phyloP scores from a whole-genome alignment of 2,329 filamentous ascomycete genomes.

The Aspergillus brunneoviolaceus region DNA sequence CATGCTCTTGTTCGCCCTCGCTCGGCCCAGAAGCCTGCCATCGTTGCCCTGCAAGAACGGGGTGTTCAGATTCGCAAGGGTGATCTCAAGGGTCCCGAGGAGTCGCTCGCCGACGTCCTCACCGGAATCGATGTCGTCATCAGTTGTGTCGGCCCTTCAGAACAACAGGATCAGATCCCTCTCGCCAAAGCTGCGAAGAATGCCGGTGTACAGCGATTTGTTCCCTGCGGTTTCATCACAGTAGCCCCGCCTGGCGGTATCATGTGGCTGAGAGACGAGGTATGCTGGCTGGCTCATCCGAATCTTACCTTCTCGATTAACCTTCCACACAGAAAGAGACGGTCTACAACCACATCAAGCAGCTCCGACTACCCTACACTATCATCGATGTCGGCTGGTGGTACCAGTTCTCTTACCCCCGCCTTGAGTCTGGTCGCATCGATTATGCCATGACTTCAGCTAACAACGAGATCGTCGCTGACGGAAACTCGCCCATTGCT shows the following conservation, averaged over 20 bases:
- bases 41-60: conserved; percentile 39
- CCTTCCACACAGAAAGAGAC: conserved; percentile 48
- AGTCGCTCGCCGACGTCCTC: conserved; percentile 46
- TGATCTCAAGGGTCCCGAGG: conserved; percentile 45
- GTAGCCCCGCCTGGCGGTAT: conserved; percentile 48
- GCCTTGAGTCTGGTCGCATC: conserved; percentile 47
- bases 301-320: neutral
- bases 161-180: conserved; percentile 45
- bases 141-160: conserved; percentile 38
- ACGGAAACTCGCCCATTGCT: conserved; percentile 46
- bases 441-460: conserved; percentile 45
- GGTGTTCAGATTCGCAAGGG: conserved; percentile 47
- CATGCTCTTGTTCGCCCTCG: conserved; percentile 49
- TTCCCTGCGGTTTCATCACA: conserved; percentile 53
- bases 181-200: conserved; percentile 51
- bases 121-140: conserved; percentile 49
- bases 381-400: conserved; percentile 61
- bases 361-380: conserved; percentile 54
- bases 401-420: conserved; percentile 52
- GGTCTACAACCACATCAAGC: conserved; percentile 51
- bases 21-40: conserved; percentile 50
- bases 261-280: conserved; percentile 43
- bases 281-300: conserved; percentile 13
- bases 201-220: conserved; percentile 53
- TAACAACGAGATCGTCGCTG: conserved; percentile 44